Evolutionary conservation across 352 stramenopile species (phyloP).

Genomic region (Globisporangium canariense): DNA sequence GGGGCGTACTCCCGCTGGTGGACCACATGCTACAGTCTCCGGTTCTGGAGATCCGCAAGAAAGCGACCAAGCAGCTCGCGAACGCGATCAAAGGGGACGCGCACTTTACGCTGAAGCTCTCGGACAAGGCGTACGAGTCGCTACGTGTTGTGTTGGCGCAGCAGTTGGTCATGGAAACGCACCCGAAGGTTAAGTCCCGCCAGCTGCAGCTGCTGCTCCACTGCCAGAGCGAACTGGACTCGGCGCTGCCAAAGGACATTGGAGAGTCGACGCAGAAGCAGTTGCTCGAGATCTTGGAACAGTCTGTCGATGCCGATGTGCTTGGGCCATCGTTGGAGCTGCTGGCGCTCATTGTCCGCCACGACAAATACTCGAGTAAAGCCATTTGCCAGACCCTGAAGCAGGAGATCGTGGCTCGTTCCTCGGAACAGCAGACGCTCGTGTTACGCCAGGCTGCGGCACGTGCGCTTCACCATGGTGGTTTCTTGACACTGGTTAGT

Average conservation of each 20-base stretch:
- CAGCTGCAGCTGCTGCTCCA: conserved; percentile 50
- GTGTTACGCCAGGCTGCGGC: conserved; percentile 56
- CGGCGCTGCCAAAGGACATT: conserved; percentile 12
- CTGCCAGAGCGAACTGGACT: conserved; percentile 26
- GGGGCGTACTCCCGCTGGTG: conserved; percentile 18
- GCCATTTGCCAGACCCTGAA: conserved; percentile 17
- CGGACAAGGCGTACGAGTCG: conserved; percentile 10
- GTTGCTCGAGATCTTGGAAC: conserved; percentile 26
- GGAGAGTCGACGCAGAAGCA: conserved; percentile 22
- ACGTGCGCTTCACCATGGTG: conserved; percentile 44
- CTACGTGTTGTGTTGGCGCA: conserved; percentile 38
- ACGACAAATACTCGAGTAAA: conserved; percentile 4
- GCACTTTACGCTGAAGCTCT: conserved; percentile 13
- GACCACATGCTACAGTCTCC: conserved; percentile 34
- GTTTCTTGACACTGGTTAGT: conserved; percentile 26
- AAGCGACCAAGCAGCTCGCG: conserved; percentile 49
- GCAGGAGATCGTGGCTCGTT: conserved; percentile 44
- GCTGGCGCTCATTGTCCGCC: conserved; percentile 39
- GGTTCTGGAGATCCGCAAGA: conserved; percentile 65
- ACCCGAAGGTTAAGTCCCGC: conserved; percentile 60
- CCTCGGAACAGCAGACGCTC: conserved; percentile 52
- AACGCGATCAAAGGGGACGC: conserved; percentile 20
- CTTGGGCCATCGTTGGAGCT: conserved; percentile 55
- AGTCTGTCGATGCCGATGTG: conserved; percentile 48
- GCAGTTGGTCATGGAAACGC: conserved; percentile 56